These are phyloP conservation scores for Cicer arietinum DNA, from an alignment of 306 rosid species.

Conservation along the genomic window DNA sequence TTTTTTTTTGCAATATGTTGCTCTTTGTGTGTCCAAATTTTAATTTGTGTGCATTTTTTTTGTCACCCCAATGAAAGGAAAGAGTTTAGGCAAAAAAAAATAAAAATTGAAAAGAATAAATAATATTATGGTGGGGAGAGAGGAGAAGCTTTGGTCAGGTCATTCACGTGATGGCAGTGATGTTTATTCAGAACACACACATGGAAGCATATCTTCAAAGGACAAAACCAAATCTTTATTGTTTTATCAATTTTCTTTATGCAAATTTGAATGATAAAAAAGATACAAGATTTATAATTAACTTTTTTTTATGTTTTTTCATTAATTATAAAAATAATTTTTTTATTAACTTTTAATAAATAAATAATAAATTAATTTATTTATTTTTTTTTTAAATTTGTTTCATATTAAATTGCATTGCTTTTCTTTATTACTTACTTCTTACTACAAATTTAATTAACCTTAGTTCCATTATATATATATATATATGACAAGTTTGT, in stretches of 20 bases:
- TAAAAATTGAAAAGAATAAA: background rate
- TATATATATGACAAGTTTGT: background rate
- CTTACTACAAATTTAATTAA: background rate
- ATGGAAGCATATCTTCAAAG: slow-evolving; percentile 48
- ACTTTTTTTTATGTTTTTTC: too few relatives aligned
- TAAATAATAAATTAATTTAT: too few relatives aligned
- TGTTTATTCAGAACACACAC: slow-evolving; percentile 42
- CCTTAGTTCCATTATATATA: background rate
- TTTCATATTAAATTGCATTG: too few relatives aligned
- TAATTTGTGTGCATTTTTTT: background rate
- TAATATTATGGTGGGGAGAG: background rate
- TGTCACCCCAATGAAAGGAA: background rate
- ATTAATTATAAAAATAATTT: too few relatives aligned
- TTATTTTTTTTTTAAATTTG: too few relatives aligned
- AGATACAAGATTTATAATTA: too few relatives aligned
- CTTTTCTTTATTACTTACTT: background rate
- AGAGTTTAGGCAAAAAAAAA: background rate
- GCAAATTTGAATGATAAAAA: too few relatives aligned
- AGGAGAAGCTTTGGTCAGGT: slow-evolving; percentile 28
- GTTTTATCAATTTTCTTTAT: slow-evolving; percentile 17
- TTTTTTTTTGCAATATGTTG: slow-evolving; percentile 10
- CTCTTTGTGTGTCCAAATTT: background rate
- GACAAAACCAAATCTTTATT: slow-evolving; percentile 47
- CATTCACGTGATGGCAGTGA: slow-evolving; percentile 56
- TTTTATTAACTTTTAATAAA: too few relatives aligned